Evolutionary conservation across 23 red algal genomes (phyloP).

Genomic region (Porphyridium purpureum): DNA sequence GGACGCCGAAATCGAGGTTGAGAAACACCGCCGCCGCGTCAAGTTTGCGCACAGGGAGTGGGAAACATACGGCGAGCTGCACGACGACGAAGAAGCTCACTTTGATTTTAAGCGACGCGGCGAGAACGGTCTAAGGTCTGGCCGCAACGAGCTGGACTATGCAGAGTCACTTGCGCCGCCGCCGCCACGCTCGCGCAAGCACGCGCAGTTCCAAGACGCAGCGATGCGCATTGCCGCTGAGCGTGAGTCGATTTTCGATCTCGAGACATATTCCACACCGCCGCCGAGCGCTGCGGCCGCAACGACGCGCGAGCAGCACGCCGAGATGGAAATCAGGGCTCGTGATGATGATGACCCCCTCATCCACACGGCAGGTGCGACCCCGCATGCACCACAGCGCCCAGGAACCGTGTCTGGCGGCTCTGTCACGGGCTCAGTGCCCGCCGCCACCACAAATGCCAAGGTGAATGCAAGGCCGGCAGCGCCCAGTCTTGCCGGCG

Average conservation of each 20-base stretch:
- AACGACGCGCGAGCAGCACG: not conserved
- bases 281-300: not conserved
- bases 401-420: too few species aligned
- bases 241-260: not conserved
- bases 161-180: constrained; percentile 8
- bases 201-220: not conserved
- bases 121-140: not conserved
- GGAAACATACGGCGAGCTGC: too few species aligned
- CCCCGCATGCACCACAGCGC: too few species aligned
- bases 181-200: constrained; percentile 14
- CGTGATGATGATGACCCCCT: too few species aligned
- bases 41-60: too few species aligned
- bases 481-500: not conserved
- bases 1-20: not conserved
- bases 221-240: not conserved
- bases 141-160: not conserved
- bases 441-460: not conserved
- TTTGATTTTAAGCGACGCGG: too few species aligned
- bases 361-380: too few species aligned
- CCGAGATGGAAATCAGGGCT: constrained; percentile 1
- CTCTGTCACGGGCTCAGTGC: not conserved
- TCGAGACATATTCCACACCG: not conserved
- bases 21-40: not conserved
- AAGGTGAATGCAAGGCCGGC: not conserved
- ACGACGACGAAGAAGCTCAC: too few species aligned